Evolutionary conservation across 2,329 filamentous ascomycete species (phyloP).

Genomic region (Neurospora sp.): DNA sequence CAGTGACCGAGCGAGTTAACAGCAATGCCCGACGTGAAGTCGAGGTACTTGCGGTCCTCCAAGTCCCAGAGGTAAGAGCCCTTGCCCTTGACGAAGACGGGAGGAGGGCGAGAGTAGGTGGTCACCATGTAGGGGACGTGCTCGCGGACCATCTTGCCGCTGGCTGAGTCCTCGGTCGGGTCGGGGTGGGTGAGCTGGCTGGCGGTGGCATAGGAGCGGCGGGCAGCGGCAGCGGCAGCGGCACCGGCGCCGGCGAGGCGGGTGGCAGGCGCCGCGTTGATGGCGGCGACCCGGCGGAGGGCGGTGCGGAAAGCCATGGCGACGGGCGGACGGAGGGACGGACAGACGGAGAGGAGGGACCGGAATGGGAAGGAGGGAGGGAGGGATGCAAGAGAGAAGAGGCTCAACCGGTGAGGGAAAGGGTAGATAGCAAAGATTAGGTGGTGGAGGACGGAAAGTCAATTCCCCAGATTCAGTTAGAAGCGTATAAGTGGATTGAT

Average conservation of each 20-base stretch:
- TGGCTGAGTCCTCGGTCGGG: constrained; percentile 63
- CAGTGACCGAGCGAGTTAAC: constrained; percentile 90
- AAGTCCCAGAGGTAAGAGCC: constrained; percentile 86
- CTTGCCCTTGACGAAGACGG: constrained; percentile 80
- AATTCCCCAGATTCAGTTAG: neutral
- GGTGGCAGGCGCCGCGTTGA: neutral
- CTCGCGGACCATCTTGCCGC: constrained; percentile 62
- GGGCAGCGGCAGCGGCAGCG: neutral
- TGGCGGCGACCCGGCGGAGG: neutral
- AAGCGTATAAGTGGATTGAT: neutral
- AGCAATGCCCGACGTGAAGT: constrained; percentile 93
- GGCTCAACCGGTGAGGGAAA: neutral
- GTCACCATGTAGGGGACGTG: constrained; percentile 87
- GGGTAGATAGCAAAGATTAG: neutral
- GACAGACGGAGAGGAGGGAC: neutral
- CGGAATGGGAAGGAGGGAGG: neutral
- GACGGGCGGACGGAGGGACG: neutral
- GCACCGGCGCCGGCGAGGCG: neutral
- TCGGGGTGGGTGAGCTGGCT: constrained; percentile 42
- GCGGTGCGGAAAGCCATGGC: neutral
- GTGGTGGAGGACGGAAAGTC: neutral
- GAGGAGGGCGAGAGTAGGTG: constrained; percentile 83
- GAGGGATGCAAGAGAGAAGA: neutral
- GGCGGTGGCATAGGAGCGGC: neutral
- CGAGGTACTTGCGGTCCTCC: constrained; percentile 81